Evolutionary conservation across 495 filamentous ascomycete genomes (phyloP).

Genomic region (Mycothermus thermophilus): DNA sequence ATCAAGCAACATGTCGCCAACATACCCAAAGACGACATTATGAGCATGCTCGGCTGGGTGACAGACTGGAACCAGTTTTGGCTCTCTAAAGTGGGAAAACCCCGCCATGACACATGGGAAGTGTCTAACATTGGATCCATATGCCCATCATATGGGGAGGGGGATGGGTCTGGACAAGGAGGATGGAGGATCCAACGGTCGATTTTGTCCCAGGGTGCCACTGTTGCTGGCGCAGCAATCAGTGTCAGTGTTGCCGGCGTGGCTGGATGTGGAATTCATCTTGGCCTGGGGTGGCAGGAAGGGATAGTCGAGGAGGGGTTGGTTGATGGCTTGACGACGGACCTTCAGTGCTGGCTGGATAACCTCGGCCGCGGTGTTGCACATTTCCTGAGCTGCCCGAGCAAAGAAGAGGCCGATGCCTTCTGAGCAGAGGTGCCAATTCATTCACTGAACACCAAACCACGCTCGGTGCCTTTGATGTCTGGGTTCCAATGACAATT

Average conservation of each 20-base stretch:
- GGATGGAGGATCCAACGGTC: conserved; percentile 19
- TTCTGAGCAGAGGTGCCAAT: too few species aligned
- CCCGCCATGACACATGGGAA: conserved; percentile 15
- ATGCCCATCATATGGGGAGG: conserved; percentile 5
- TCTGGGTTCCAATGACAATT: too few species aligned
- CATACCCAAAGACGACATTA: conserved; percentile 20
- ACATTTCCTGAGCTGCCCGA: background rate
- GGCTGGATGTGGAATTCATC: conserved; percentile 11
- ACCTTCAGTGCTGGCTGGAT: conserved; percentile 18
- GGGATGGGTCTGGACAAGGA: background rate
- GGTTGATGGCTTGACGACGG: conserved; percentile 15
- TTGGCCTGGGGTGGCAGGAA: conserved; percentile 22
- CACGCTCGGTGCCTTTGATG: too few species aligned
- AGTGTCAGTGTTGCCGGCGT: conserved; percentile 19
- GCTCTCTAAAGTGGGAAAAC: conserved; percentile 15
- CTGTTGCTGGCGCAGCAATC: conserved; percentile 17
- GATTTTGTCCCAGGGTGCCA: conserved; percentile 22
- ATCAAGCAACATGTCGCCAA: conserved; percentile 9
- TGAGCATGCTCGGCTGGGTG: conserved; percentile 19
- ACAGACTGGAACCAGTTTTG: conserved; percentile 18
- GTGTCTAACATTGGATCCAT: conserved; percentile 23
- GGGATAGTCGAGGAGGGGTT: conserved; percentile 14
- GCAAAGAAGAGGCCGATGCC: background rate
- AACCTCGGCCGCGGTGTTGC: conserved; percentile 2
- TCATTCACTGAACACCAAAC: too few species aligned